These are phyloP conservation scores for Boletus speciosus DNA, from an alignment of 768 basidiomycete genomes.

Conservation along the genomic window DNA sequence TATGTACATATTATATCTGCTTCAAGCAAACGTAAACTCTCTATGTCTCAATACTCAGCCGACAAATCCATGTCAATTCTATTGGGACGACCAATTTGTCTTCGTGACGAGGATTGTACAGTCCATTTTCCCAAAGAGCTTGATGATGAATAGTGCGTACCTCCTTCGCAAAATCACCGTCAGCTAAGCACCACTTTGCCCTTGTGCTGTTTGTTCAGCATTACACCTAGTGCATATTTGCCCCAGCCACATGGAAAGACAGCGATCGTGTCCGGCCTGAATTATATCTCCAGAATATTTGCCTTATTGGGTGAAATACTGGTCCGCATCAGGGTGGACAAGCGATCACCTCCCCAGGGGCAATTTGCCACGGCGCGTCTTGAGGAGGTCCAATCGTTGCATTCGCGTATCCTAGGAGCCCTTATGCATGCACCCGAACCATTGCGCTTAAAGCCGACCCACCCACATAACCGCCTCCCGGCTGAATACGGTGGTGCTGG, in stretches of 20 bases:
- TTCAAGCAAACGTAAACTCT: not conserved
- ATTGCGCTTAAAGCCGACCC: conserved; percentile 61
- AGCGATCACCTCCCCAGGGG: conserved; percentile 79
- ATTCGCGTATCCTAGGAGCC: conserved; percentile 69
- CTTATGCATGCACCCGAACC: conserved; percentile 75
- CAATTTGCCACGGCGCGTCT: conserved; percentile 82
- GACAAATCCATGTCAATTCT: conserved; percentile 90
- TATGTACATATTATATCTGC: conserved; percentile 32
- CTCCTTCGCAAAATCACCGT: conserved; percentile 21
- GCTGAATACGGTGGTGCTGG: conserved; percentile 65
- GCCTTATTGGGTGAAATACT: conserved; percentile 83
- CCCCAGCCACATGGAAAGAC: conserved; percentile 87
- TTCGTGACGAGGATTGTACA: conserved; percentile 89
- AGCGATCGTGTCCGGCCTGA: conserved; percentile 80
- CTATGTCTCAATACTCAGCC: conserved; percentile 39
- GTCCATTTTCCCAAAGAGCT: conserved; percentile 85
- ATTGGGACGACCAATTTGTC: conserved; percentile 77
- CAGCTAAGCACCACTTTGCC: conserved; percentile 24
- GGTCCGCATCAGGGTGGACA: conserved; percentile 83
- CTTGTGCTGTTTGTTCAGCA: conserved; percentile 41
- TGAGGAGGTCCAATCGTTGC: conserved; percentile 80
- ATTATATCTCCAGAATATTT: conserved; percentile 84
- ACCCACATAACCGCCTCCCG: conserved; percentile 46
- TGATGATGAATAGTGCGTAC: conserved; percentile 82
- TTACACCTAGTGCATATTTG: conserved; percentile 79